Evolutionary conservation across 345 rosid species (phyloP), one percentile per base, ranked within the genome.

Genomic region (Arabidopsis suecica): DNA sequence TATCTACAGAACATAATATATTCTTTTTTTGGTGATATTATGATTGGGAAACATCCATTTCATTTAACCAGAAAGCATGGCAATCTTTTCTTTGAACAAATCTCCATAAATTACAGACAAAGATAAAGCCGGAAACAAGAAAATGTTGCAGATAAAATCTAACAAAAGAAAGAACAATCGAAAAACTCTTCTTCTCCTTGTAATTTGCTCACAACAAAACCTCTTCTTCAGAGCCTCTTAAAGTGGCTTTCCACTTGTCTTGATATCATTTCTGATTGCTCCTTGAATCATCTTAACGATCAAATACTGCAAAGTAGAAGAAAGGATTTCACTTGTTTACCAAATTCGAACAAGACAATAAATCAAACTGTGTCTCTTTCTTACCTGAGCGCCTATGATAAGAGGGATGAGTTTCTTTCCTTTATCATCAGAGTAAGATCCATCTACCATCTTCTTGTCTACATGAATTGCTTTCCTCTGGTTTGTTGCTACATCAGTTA

Each of bases 371-470:
- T 9, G 53, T 25, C 16, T 61, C 66, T 14, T 33, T 30, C 62
- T 75, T 79, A 91, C 92, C 97, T 91, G 94, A 82, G 80, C 65
- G 60, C 69, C 92, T 22, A 86, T 68, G 72, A 87, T 71, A 38
- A 82, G 81, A 53, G 97, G 97, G 74, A 91, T 87, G 60, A 77
- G 74, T 55, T 81, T 61, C 80, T 91, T 89, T 50, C 94, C 94
- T 83, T 64, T 85, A 10, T 87, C 89, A 67, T 86, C 85, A 23
- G 91, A 68, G 67, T 87, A 84, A 23, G 94, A 86, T 16, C 94
- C 94, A 73, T 86, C 92, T 6, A 91, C 86, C 80, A 91, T 80
- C 83, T 84, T 91, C 84, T 85, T 81, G 82, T 86, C 89, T 65
- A 91, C 85, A 40, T 79, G 59, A 67, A 87, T 81, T 6, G 88